Conservation (phyloP, 495 filamentous ascomycete genomes). For the Aspergillus ostianus region DNA sequence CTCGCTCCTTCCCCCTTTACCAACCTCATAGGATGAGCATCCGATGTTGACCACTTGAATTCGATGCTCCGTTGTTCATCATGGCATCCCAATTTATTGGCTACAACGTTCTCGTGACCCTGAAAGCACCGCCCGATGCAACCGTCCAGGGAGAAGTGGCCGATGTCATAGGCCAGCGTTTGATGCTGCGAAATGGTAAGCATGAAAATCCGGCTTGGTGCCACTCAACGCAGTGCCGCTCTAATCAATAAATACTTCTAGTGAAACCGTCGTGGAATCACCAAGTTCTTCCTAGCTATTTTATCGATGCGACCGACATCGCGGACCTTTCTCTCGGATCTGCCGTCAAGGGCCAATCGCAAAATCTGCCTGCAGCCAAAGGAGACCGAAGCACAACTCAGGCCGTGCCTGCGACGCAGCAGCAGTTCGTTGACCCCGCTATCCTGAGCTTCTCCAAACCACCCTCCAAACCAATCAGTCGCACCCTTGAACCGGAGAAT, state of each 20-base stretch:
- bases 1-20: background rate
- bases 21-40: constrained; percentile 6
- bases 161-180: constrained; percentile 66
- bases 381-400: constrained; percentile 5
- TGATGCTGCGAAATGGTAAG: constrained; percentile 79
- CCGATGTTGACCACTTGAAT: constrained; percentile 5
- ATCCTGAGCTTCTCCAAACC: constrained; percentile 49
- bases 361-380: constrained; percentile 26
- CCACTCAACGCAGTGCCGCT: constrained; percentile 1
- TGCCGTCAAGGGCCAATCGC: constrained; percentile 18
- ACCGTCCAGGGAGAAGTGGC: constrained; percentile 72
- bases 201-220: background rate
- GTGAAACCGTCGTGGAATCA: constrained; percentile 51
- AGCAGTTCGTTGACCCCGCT: constrained; percentile 54
- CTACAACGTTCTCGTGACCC: constrained; percentile 71
- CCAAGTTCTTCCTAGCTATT: constrained; percentile 46
- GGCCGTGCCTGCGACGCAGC: constrained; percentile 15
- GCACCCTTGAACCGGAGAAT: constrained; percentile 5
- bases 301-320: constrained; percentile 55
- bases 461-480: constrained; percentile 16
- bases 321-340: constrained; percentile 56
- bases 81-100: constrained; percentile 77
- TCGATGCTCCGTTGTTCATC: constrained; percentile 17
- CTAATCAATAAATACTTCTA: constrained; percentile 17
- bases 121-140: constrained; percentile 63